These are phyloP conservation scores for Podaxis carcinomalis DNA, from an alignment of 768 basidiomycete species.

Conservation along the genomic window DNA sequence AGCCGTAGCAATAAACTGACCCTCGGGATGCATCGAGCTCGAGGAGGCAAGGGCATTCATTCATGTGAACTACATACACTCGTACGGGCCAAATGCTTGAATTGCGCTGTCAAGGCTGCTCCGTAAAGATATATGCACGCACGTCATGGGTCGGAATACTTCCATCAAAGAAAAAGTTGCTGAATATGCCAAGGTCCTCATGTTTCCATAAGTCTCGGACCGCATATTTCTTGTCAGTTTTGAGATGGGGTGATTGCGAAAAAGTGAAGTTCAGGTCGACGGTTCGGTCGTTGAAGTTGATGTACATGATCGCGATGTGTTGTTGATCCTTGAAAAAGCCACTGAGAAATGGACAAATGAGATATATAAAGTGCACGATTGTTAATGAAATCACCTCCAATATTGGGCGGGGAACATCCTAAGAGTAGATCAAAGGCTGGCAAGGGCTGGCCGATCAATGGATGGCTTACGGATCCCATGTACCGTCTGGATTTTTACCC, in stretches of 20 bases:
- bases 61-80: background rate
- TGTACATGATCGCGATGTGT: slow-evolving; percentile 25
- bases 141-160: slow-evolving; percentile 23
- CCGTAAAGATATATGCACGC: slow-evolving; percentile 24
- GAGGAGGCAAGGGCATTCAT: background rate
- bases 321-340: slow-evolving; percentile 22
- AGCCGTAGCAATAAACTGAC: background rate
- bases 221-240: slow-evolving; percentile 21
- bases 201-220: slow-evolving; percentile 26
- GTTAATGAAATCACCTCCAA: slow-evolving; percentile 33
- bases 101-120: slow-evolving; percentile 13
- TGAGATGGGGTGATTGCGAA: slow-evolving; percentile 23
- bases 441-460: slow-evolving; percentile 14
- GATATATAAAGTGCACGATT: background rate
- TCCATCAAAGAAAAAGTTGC: slow-evolving; percentile 23
- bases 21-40: background rate
- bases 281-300: slow-evolving; percentile 25
- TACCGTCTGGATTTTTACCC: slow-evolving; percentile 47
- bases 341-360: slow-evolving; percentile 6
- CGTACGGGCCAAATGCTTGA: background rate
- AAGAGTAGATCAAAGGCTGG: slow-evolving; percentile 32
- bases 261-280: slow-evolving; percentile 26
- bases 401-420: slow-evolving; percentile 48
- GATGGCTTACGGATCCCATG: slow-evolving; percentile 21
- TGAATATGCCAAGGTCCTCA: slow-evolving; percentile 20